Evolutionary conservation across 345 rosid species (phyloP).

Genomic region (Mercurialis annua): DNA sequence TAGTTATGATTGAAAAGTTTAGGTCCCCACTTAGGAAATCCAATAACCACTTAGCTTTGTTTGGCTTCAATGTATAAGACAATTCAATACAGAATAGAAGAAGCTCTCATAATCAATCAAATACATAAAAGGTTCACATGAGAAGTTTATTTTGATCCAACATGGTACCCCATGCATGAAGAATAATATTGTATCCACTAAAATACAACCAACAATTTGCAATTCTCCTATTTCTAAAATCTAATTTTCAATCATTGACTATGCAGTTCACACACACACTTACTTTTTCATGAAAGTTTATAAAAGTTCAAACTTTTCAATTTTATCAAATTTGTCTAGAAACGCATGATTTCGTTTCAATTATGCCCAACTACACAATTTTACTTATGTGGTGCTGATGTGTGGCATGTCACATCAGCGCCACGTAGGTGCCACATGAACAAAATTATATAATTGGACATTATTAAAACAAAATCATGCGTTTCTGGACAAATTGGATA

Average conservation of each 20-base stretch:
- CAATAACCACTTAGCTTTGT: not conserved
- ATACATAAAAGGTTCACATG: constrained; percentile 17
- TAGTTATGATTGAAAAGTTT: not conserved
- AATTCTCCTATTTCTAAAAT: not conserved
- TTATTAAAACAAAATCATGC: too few species aligned
- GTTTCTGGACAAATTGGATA: too few species aligned
- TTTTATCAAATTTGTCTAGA: too few species aligned
- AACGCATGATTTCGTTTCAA: too few species aligned
- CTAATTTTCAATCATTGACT: not conserved
- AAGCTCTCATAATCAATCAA: constrained; percentile 9
- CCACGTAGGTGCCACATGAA: too few species aligned
- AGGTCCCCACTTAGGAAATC: constrained; percentile 3
- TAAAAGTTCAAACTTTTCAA: too few species aligned
- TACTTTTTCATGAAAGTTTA: too few species aligned
- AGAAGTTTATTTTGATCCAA: constrained; percentile 23
- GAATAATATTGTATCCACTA: constrained; percentile 25
- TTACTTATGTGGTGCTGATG: too few species aligned
- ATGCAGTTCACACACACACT: too few species aligned
- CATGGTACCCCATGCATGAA: constrained; percentile 11
- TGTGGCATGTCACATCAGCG: too few species aligned
- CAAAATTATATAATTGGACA: too few species aligned
- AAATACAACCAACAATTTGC: constrained; percentile 26
- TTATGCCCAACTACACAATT: too few species aligned
- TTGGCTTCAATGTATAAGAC: not conserved
- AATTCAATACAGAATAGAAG: not conserved